Percentiles rank a stretch among this genome's conserved stretches.
Evolutionary conservation across 1,139 yeast species (phyloP).

Genomic region (Magnusiomyces sp.): DNA sequence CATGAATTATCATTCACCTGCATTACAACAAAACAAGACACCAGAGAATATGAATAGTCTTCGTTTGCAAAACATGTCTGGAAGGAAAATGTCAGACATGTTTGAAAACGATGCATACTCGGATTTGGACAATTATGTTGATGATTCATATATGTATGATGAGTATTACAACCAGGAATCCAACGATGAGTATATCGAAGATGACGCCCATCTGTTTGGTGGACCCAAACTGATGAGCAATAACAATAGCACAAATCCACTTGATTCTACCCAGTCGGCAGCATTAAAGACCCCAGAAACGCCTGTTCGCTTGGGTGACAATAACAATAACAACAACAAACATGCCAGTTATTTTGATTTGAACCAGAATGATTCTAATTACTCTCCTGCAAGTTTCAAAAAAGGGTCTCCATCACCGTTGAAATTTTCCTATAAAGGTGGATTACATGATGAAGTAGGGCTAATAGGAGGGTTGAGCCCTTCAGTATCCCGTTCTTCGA

Average conservation of each 20-base stretch:
- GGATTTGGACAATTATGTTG: neutral
- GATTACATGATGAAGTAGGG: no score
- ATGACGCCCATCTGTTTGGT: constrained; percentile 5
- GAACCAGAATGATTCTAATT: neutral
- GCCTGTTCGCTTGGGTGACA: no score
- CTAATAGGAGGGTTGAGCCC: no score
- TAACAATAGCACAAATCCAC: neutral
- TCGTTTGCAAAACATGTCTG: neutral
- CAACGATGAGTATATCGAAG: constrained; percentile 1
- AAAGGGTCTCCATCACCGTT: no score
- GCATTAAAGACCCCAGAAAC: neutral
- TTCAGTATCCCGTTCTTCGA: no score
- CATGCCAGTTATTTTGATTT: neutral
- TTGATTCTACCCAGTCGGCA: neutral
- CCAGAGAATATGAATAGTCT: neutral
- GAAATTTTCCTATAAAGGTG: no score
- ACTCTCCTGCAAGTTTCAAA: no score
- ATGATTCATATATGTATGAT: neutral
- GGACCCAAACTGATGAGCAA: neutral
- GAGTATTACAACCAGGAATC: neutral
- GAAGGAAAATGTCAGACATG: neutral
- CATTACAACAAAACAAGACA: neutral
- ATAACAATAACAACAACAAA: neutral
- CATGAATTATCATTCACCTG: neutral
- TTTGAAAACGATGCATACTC: neutral